Evolutionary conservation across 2,329 filamentous ascomycete species (phyloP), one percentile per base, ranked within the genome.

Genomic region (Aspergillus ruber): DNA sequence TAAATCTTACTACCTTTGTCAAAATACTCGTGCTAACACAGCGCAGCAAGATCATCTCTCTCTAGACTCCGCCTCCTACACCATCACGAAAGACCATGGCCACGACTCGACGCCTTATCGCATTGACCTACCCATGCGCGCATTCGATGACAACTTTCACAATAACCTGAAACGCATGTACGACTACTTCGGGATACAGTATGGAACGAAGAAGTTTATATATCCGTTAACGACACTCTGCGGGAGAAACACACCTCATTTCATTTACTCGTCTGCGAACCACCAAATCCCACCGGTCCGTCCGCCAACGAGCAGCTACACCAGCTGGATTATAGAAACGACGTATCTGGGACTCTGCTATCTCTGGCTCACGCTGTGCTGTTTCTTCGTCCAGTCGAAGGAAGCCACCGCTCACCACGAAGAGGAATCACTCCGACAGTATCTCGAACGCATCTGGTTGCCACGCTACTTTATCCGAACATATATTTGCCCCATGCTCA

Each of bases 161-260:
- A 59, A 63, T 42, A 79, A 81, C 50, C 63, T 83, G 43, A 73
- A 71, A 51, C 67, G 69, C 21, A 77, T 84, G 74, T 83, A 83
- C 59, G 67, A 76, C 21, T 68, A 80, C 52, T 63, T 84, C 3
- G 71, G 67, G 2, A 67, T 83, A 10, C 63, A 64, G 5, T 77
- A 79, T 49, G 70, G 73, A 36, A 65, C 71, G 10, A 71, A 78
- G 46, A 70, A 67, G 13, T 82, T 82, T 53, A 61, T 81, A 2
- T 83, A 77, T 57, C 70, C 71, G 35, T 78, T 82, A 48, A 70
- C 75, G 9, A 68, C 61, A 44, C 54, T 63, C 10, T 41, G 48
- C 36, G 42, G 23, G 42, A 20, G 21, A 38, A 47, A n/a, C 42
- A 40, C 62, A 41, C 63, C 69, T 17, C 78, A 79, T 58, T 78